These are phyloP conservation scores for Metarhizium anisopliae DNA, from an alignment of 2,329 filamentous ascomycete genomes.

Conservation along the genomic window DNA sequence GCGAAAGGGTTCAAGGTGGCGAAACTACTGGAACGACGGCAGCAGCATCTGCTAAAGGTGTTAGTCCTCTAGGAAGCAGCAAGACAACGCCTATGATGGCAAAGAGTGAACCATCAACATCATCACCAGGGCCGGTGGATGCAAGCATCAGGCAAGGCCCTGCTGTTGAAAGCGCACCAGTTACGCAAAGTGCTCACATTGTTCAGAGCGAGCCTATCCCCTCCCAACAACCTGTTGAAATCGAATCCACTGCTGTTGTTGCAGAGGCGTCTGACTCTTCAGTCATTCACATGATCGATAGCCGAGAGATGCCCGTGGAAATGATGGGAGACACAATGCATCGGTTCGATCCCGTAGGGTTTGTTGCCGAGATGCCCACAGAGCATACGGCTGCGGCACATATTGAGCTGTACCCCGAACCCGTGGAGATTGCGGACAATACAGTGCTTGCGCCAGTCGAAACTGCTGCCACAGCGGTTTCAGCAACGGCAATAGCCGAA, in stretches of 20 bases:
- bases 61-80: slow-evolving; percentile 20
- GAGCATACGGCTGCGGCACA: slow-evolving; percentile 30
- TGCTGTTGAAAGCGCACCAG: background rate
- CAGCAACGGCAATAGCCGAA: slow-evolving; percentile 23
- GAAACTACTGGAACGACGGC: background rate
- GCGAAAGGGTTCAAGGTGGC: slow-evolving; percentile 8
- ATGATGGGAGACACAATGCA: slow-evolving; percentile 12
- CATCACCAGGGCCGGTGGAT: background rate
- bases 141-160: background rate
- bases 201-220: slow-evolving; percentile 7
- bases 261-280: slow-evolving; percentile 5
- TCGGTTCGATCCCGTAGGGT: slow-evolving; percentile 30
- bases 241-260: background rate
- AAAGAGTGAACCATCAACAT: slow-evolving; percentile 9
- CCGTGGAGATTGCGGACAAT: slow-evolving; percentile 35
- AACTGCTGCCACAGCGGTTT: slow-evolving; percentile 11
- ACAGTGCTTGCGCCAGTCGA: slow-evolving; percentile 27
- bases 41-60: slow-evolving; percentile 10
- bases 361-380: slow-evolving; percentile 39
- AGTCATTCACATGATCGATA: slow-evolving; percentile 24
- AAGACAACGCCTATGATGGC: slow-evolving; percentile 19
- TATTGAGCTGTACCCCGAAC: slow-evolving; percentile 33
- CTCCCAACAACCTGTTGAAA: background rate
- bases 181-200: background rate
- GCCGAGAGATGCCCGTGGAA: slow-evolving; percentile 21